A percentile compares a stretch with the other conserved stretches of the same genome.
These are phyloP conservation scores for Oxytropis ochrocephala DNA, from an alignment of 306 rosid genomes.

Conservation along the genomic window DNA sequence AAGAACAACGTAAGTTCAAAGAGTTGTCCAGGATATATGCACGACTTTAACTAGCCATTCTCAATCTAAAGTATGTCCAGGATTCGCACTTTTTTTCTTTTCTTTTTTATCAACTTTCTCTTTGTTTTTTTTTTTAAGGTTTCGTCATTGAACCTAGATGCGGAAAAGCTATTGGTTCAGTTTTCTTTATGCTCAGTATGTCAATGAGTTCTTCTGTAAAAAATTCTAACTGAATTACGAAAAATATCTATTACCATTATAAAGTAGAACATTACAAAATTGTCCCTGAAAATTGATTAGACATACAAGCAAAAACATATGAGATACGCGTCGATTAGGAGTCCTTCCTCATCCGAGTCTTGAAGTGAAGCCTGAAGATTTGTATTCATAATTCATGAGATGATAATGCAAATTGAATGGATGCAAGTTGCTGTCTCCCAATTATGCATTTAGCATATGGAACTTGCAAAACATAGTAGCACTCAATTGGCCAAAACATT, in stretches of 20 bases:
- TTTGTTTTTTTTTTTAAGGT: background rate
- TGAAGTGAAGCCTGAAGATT: constrained; percentile 3
- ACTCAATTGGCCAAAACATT: constrained; percentile 69
- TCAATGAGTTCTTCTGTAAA: background rate
- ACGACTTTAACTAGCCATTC: too few species aligned
- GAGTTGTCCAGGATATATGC: background rate
- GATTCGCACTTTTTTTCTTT: too few species aligned
- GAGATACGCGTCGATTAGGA: background rate
- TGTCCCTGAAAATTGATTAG: constrained; percentile 5
- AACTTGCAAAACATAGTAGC: constrained; percentile 18
- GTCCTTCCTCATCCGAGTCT: background rate
- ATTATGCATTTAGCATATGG: background rate
- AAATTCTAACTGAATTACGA: background rate
- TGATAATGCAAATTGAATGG: constrained; percentile 10
- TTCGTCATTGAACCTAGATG: background rate
- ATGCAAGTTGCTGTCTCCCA: constrained; percentile 19
- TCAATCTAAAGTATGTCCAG: background rate
- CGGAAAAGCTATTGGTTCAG: background rate
- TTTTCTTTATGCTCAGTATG: background rate
- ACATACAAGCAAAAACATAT: constrained; percentile 4
- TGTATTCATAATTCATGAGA: background rate
- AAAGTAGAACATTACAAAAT: constrained; percentile 20
- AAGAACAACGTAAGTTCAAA: background rate
- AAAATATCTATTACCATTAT: background rate
- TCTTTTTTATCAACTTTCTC: too few species aligned